Evolutionary conservation across 2,329 filamentous ascomycete genomes (phyloP), one percentile per base, ranked within the genome.

Genomic region (Sclerotinia subarctica): DNA sequence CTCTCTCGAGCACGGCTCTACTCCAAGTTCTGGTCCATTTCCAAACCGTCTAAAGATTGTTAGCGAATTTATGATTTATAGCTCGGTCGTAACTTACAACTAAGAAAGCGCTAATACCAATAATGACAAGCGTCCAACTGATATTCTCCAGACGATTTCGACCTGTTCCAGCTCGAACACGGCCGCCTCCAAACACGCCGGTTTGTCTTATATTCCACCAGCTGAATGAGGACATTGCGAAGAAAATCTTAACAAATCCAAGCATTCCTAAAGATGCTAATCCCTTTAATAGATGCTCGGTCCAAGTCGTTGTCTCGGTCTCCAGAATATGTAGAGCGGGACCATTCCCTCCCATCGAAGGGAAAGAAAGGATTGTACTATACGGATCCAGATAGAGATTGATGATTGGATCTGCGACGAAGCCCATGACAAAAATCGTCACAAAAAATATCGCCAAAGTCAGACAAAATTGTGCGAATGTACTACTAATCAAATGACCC

Each of bases 391-490:
- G 80, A 82, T 94, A 97, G 38, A 97, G 81, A 74, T 93, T 92
- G 78, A 98, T 90, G 69, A 98, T 92, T 1, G 94, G 94, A 78
- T 98, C 94, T 69, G 94, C 94, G 72, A 98, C 80, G 75, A 97
- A 98, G 53, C 95, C 95, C 67, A 98, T 86, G 0, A 92, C 51
- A 76, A 97, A 98, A 35, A 97, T 84, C 64, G 89, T 85, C 54
- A 88, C 70, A 47, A 93, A 68, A 72, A 97, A 85, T 71, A 97
- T 90, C 26, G 83, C 62, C 2, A 92, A 73, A 0, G 94, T 97
- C 73, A 98, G 81, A 1, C 80, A 77, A 42, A 92, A 81, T 76
- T 96, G 90, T 5, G 90, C 83, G 67, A 85, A 78, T 72, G 84
- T 84, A 80, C 88, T 91, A 76, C 85, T 87, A 63, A 93, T 81